Evolutionary conservation across 257 asterid genomes (phyloP).

Genomic region (Coffea eugenioides): DNA sequence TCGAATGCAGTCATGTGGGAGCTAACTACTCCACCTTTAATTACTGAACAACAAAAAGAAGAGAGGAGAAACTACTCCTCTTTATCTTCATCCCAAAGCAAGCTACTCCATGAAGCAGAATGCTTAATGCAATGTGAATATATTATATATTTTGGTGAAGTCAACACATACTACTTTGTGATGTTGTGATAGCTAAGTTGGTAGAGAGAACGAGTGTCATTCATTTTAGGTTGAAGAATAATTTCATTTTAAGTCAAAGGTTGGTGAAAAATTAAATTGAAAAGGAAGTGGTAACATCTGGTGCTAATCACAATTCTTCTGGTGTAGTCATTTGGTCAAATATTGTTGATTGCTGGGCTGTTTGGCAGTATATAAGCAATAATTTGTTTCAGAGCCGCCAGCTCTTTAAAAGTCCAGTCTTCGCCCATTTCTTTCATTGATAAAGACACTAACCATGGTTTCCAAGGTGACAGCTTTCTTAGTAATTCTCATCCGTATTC

Average conservation of each 20-base stretch:
- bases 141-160: conserved; percentile 2
- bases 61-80: conserved; percentile 17
- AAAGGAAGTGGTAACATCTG: background rate
- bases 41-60: background rate
- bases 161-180: conserved; percentile 20
- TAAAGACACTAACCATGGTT: conserved; percentile 30
- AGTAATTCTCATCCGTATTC: conserved; percentile 26
- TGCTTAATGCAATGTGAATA: background rate
- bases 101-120: conserved; percentile 16
- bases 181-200: conserved; percentile 22
- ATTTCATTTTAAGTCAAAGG: conserved; percentile 15
- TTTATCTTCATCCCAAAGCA: conserved; percentile 45
- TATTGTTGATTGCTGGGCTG: background rate
- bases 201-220: conserved; percentile 17
- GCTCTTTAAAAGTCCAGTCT: conserved; percentile 3
- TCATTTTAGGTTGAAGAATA: conserved; percentile 15
- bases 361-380: background rate
- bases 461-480: conserved; percentile 27
- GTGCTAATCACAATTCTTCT: background rate
- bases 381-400: background rate
- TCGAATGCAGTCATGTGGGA: conserved; percentile 20
- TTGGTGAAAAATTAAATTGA: background rate
- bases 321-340: background rate
- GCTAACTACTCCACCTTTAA: conserved; percentile 23
- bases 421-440: conserved; percentile 12